Conservation (phyloP, 345 rosid genomes). For the Passiflora organensis region DNA sequence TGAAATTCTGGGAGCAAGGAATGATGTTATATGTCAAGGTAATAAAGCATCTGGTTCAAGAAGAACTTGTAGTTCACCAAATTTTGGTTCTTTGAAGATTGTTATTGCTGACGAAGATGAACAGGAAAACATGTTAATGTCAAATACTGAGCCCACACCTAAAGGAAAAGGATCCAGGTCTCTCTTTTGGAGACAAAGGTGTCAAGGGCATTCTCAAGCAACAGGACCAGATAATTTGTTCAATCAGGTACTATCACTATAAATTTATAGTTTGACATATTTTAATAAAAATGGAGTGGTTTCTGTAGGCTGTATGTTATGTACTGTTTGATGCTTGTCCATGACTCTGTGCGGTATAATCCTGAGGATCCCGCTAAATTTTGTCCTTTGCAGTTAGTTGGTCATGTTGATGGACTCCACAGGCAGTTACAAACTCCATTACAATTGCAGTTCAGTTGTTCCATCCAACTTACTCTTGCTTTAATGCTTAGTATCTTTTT, state of each 20-base stretch:
- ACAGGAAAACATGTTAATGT: conserved; percentile 19
- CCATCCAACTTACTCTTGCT: conserved; percentile 57
- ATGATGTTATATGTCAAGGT: conserved; percentile 24
- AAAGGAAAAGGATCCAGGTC: conserved; percentile 62
- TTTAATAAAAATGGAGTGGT: neutral
- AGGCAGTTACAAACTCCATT: conserved; percentile 44
- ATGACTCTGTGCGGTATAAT: conserved; percentile 1
- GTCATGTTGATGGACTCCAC: conserved; percentile 37
- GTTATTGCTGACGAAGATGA: conserved; percentile 38
- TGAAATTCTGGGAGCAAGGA: conserved; percentile 31
- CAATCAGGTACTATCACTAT: conserved; percentile 39
- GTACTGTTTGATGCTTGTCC: neutral
- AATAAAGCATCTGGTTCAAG: conserved; percentile 40
- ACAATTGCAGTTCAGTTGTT: conserved; percentile 42
- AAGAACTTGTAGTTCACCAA: conserved; percentile 68
- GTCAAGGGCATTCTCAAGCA: conserved; percentile 34
- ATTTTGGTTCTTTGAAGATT: conserved; percentile 52
- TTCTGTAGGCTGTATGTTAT: neutral
- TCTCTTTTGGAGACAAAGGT: conserved; percentile 49
- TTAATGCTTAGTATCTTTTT: conserved; percentile 60
- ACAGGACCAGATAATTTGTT: conserved; percentile 30
- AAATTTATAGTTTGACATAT: neutral
- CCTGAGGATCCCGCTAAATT: conserved; percentile 5
- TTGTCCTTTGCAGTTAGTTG: conserved; percentile 37
- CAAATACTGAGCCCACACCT: conserved; percentile 51